These are phyloP conservation scores for Gossypium arboreum DNA, from an alignment of 345 rosid species.

Conservation along the genomic window DNA sequence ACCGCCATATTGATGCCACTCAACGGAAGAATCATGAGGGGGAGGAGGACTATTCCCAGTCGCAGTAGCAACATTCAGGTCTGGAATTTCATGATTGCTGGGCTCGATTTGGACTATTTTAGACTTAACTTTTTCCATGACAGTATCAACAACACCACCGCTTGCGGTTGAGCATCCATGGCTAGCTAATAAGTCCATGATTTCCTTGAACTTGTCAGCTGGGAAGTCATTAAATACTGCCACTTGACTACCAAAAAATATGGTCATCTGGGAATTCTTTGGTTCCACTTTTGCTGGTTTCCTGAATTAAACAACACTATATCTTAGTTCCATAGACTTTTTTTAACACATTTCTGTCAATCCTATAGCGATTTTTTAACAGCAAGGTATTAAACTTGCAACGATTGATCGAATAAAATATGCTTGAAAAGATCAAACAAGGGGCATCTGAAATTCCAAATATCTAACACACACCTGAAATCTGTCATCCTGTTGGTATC, in stretches of 20 bases:
- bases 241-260: constrained; percentile 57
- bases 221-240: constrained; percentile 49
- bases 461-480: constrained; percentile 23
- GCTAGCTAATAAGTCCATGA: constrained; percentile 42
- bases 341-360: not conserved
- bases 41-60: constrained; percentile 17
- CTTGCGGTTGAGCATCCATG: constrained; percentile 15
- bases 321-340: not conserved
- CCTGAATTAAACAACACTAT: constrained; percentile 14
- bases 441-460: not conserved
- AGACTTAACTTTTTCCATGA: constrained; percentile 1
- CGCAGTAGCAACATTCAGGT: constrained; percentile 30
- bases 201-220: constrained; percentile 46
- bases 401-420: not conserved
- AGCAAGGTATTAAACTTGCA: not conserved
- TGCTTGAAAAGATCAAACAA: not conserved
- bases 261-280: constrained; percentile 45
- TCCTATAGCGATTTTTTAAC: not conserved
- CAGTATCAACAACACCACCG: constrained; percentile 8
- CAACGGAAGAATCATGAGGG: constrained; percentile 17
- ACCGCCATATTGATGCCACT: constrained; percentile 17
- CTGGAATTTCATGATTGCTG: constrained; percentile 28
- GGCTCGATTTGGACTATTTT: not conserved
- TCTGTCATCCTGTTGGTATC: not conserved
- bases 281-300: constrained; percentile 22